Conservation (phyloP, 2,329 filamentous ascomycete genomes). For the Penicillium thymicola region DNA sequence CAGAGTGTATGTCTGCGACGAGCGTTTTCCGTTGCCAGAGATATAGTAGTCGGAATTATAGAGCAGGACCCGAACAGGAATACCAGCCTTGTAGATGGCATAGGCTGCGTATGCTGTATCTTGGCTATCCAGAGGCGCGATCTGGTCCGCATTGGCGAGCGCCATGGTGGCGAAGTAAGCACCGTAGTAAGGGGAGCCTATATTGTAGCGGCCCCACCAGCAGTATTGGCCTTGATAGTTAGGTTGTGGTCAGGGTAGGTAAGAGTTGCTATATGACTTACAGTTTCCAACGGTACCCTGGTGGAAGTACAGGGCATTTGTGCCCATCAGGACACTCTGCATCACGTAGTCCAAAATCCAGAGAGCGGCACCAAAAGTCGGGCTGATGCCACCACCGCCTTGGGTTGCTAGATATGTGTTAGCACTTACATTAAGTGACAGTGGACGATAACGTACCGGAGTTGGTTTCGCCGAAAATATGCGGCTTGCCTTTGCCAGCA, state of each 20-base stretch:
- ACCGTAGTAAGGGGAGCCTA: conserved; percentile 53
- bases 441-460: conserved; percentile 36
- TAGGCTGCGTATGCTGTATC: conserved; percentile 47
- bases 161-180: conserved; percentile 50
- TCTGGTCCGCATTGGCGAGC: conserved; percentile 43
- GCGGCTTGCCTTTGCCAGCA: conserved; percentile 40
- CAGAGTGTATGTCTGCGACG: conserved; percentile 41
- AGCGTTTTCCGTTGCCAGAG: conserved; percentile 20
- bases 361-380: conserved; percentile 50
- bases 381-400: conserved; percentile 42
- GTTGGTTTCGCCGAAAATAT: conserved; percentile 52
- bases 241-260: neutral
- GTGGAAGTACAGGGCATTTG: conserved; percentile 48
- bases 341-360: conserved; percentile 52
- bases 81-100: conserved; percentile 41
- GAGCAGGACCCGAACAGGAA: conserved; percentile 42
- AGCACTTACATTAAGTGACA: neutral
- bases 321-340: conserved; percentile 33
- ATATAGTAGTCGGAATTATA: conserved; percentile 34
- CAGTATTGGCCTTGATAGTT: conserved; percentile 41
- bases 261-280: conserved; percentile 20
- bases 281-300: conserved; percentile 52
- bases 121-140: conserved; percentile 49
- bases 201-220: conserved; percentile 49
- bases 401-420: conserved; percentile 29